These are phyloP conservation scores for Corymbia maculata DNA, from an alignment of 345 rosid genomes.

Conservation along the genomic window DNA sequence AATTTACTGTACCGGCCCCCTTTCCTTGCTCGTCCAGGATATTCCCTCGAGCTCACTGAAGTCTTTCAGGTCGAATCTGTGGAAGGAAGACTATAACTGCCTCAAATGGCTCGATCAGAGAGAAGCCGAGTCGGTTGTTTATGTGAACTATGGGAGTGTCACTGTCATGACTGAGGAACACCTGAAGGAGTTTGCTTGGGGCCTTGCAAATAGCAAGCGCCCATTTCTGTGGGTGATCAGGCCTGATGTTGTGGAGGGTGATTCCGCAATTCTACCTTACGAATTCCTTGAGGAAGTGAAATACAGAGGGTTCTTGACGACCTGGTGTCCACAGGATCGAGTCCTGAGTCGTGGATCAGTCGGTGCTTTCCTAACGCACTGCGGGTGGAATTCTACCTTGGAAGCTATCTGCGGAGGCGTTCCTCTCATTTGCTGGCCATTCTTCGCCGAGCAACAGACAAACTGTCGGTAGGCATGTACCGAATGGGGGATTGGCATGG, in stretches of 20 bases:
- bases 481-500: slow-evolving; percentile 15
- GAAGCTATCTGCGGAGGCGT: slow-evolving; percentile 10
- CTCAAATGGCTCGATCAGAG: slow-evolving; percentile 8
- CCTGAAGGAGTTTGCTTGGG: slow-evolving; percentile 25
- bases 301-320: slow-evolving; percentile 11
- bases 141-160: slow-evolving; percentile 9
- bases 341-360: slow-evolving; percentile 13
- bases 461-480: slow-evolving; percentile 10
- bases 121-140: slow-evolving; percentile 4
- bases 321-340: slow-evolving; percentile 13
- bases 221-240: slow-evolving; percentile 24
- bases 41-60: background rate
- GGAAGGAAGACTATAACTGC: slow-evolving; percentile 4
- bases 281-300: slow-evolving; percentile 6
- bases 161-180: slow-evolving; percentile 3
- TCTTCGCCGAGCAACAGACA: slow-evolving; percentile 17
- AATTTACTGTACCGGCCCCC: slow-evolving; percentile 22
- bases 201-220: slow-evolving; percentile 17
- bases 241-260: slow-evolving; percentile 13
- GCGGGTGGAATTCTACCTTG: slow-evolving; percentile 22
- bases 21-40: slow-evolving; percentile 4
- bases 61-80: background rate
- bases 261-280: background rate
- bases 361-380: slow-evolving; percentile 16
- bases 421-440: slow-evolving; percentile 20